Percentiles rank a stretch among this genome's conserved stretches.
Evolutionary conservation across 306 rosid genomes (phyloP).

Genomic region (Vachellia collinsii): DNA sequence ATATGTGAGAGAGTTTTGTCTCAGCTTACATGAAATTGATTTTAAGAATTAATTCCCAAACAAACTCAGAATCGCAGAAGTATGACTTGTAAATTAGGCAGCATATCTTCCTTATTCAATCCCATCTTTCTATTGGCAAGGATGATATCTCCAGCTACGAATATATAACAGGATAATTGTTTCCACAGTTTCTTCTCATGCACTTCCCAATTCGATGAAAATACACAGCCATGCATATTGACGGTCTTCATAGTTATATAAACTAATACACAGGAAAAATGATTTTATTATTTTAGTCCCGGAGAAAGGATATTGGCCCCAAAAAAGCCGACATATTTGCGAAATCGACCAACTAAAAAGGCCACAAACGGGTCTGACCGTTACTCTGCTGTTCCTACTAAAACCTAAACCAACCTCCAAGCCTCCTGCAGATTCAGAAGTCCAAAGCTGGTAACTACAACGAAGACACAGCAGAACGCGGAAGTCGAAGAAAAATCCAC

Average conservation of each 20-base stretch:
- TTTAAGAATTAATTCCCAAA: too few relatives aligned
- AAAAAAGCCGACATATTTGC: conserved; percentile 1
- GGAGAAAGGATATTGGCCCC: background rate
- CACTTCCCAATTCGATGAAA: background rate
- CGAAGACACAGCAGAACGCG: background rate
- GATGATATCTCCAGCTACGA: background rate
- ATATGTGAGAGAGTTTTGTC: too few relatives aligned
- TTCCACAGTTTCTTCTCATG: background rate
- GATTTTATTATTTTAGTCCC: background rate
- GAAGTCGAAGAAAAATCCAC: conserved; percentile 22
- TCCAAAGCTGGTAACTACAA: background rate
- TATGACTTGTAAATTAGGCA: background rate
- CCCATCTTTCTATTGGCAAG: background rate
- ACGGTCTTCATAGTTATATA: background rate
- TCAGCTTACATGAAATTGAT: too few relatives aligned
- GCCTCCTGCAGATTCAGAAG: background rate
- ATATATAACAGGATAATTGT: background rate
- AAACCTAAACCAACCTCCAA: conserved; percentile 20
- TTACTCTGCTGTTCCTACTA: background rate
- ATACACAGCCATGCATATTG: conserved; percentile 14
- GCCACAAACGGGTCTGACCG: background rate
- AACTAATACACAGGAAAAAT: background rate
- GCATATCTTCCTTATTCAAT: background rate
- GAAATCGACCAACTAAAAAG: background rate
- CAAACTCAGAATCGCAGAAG: background rate